These are phyloP conservation scores for Coccomyxa sp. DNA, from an alignment of 139 green algal species.

Conservation along the genomic window DNA sequence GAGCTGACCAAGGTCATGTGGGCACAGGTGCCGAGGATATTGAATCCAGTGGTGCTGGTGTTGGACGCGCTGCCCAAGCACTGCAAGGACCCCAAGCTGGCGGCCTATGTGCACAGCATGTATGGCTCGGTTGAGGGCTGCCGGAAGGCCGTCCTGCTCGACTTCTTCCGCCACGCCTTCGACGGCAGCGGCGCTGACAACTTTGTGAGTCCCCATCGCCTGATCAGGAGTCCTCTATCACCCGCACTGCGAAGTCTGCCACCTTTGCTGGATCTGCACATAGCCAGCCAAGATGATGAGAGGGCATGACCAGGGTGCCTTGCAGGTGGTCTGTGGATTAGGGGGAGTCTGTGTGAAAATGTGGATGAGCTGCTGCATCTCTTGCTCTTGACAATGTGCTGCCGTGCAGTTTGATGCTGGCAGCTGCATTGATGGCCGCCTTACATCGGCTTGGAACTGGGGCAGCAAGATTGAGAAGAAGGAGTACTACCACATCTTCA, in stretches of 20 bases:
- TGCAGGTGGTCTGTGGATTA: no score
- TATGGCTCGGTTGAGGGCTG: conserved; percentile 67
- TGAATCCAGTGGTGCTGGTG: conserved; percentile 86
- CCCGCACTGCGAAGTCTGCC: no score
- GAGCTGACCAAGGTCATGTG: not conserved
- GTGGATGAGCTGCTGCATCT: not conserved
- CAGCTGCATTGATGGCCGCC: conserved; percentile 88
- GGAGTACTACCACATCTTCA: conserved; percentile 79
- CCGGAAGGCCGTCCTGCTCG: conserved; percentile 25
- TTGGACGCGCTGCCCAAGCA: conserved; percentile 80
- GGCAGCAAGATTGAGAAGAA: conserved; percentile 79
- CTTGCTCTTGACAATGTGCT: not conserved
- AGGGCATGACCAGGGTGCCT: no score
- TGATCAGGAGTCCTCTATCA: no score
- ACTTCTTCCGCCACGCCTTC: conserved; percentile 95
- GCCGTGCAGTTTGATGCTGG: conserved; percentile 26
- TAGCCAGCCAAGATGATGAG: no score
- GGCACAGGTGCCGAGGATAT: conserved; percentile 82
- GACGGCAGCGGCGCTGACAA: conserved; percentile 86
- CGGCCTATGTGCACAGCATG: conserved; percentile 37
- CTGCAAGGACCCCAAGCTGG: conserved; percentile 35
- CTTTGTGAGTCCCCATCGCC: conserved; percentile 60
- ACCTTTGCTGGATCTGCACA: no score
- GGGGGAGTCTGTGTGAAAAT: conserved; percentile 46
- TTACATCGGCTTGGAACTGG: conserved; percentile 94